Conservation (phyloP, 2,329 filamentous ascomycete species). For the Botryotinia calthae region DNA sequence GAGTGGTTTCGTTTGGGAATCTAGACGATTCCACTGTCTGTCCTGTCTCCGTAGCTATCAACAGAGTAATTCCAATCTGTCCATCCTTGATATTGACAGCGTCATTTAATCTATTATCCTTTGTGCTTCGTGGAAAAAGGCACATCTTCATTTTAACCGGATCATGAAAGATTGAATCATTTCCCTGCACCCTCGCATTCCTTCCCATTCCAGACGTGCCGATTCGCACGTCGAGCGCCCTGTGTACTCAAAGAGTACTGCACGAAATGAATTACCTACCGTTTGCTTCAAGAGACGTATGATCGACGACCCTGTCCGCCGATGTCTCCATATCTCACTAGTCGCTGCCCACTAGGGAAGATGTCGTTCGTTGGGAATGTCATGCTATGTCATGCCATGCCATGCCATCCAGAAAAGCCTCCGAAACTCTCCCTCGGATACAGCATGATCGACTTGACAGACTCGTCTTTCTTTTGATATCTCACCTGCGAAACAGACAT, state of each 20-base stretch:
- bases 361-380: background rate
- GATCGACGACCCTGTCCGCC: conserved; percentile 16
- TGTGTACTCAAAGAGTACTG: background rate
- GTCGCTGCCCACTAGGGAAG: background rate
- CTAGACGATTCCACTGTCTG: background rate
- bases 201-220: background rate
- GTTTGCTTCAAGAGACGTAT: conserved; percentile 6
- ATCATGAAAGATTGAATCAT: background rate
- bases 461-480: background rate
- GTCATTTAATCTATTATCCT: background rate
- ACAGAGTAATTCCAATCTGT: too few species aligned
- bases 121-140: background rate
- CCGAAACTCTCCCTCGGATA: background rate
- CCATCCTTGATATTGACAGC: background rate
- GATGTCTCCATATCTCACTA: background rate
- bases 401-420: background rate
- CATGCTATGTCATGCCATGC: background rate
- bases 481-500: background rate
- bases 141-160: conserved; percentile 3
- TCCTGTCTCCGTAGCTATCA: background rate
- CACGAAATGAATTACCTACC: background rate
- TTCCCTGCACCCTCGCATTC: background rate
- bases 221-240: conserved; percentile 1
- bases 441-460: conserved; percentile 1
- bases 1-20: background rate